Conservation (phyloP, 164 flowering plant species). For the Pachysandra terminalis region DNA sequence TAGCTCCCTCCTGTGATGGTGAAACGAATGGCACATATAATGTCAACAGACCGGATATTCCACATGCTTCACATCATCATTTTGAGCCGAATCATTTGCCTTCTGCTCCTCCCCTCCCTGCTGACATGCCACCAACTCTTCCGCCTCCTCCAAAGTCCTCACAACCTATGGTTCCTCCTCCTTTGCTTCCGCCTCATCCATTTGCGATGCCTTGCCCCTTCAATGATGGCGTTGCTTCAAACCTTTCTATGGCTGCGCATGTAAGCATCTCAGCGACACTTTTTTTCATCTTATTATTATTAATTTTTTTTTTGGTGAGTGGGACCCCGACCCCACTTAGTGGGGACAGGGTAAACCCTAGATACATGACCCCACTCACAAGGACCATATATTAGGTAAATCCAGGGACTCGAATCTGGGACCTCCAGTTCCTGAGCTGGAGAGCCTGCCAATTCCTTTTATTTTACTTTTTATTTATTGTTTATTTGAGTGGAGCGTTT, state of each 20-base stretch:
- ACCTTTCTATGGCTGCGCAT: slow-evolving; percentile 18
- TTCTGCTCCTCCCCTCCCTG: slow-evolving; percentile 54
- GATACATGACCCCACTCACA: no score
- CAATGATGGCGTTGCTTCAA: slow-evolving; percentile 27
- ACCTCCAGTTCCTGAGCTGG: no score
- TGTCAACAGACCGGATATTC: slow-evolving; percentile 17
- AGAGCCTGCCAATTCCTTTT: no score
- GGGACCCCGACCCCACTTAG: no score
- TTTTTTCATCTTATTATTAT: no score
- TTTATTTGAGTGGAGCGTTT: no score
- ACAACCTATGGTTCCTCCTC: slow-evolving; percentile 35
- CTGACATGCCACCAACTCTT: slow-evolving; percentile 52
- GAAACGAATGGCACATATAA: slow-evolving; percentile 30
- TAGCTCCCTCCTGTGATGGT: slow-evolving; percentile 65
- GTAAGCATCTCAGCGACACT: slow-evolving; percentile 22
- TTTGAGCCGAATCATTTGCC: slow-evolving; percentile 27
- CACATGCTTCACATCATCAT: slow-evolving; percentile 21
- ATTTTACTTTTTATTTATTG: not conserved
- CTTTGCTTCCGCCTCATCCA: slow-evolving; percentile 18
- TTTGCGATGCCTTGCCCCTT: slow-evolving; percentile 23
- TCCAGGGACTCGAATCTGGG: no score
- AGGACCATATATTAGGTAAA: no score
- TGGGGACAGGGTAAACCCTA: no score
- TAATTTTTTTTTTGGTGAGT: no score
- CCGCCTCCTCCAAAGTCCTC: slow-evolving; percentile 59